phyloP scores from a whole-genome alignment of 805 yeast genomes.

The Teunomyces cretensis region DNA sequence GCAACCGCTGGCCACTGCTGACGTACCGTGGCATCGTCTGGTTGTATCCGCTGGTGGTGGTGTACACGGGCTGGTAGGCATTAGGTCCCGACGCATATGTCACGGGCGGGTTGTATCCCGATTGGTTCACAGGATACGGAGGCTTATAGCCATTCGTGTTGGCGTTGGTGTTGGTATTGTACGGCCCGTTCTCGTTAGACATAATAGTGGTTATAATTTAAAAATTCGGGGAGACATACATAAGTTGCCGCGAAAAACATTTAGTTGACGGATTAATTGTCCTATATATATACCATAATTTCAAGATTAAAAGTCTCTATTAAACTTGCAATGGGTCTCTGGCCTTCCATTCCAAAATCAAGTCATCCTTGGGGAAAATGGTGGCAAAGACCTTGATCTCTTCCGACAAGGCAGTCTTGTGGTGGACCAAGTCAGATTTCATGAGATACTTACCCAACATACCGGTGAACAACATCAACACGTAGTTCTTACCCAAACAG shows the following conservation, averaged over 20 bases:
- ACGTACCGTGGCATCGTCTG: not conserved
- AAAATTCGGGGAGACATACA: no score
- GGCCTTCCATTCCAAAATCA: constrained; percentile 68
- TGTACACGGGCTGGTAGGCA: not conserved
- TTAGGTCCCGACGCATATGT: not conserved
- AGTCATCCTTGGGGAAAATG: constrained; percentile 95
- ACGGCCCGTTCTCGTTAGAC: no score
- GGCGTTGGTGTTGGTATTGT: not conserved
- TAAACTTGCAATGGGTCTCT: constrained; percentile 51
- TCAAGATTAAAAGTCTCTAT: not conserved
- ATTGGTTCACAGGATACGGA: not conserved
- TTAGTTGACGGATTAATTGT: no score
- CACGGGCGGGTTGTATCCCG: not conserved
- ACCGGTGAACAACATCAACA: constrained; percentile 83
- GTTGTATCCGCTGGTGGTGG: not conserved
- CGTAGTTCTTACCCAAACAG: constrained; percentile 93
- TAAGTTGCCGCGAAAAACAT: not conserved
- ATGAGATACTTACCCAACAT: constrained; percentile 89
- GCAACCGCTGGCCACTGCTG: constrained; percentile 1
- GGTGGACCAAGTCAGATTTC: constrained; percentile 77
- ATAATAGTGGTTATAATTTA: no score
- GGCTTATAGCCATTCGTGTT: not conserved
- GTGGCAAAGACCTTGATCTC: constrained; percentile 96
- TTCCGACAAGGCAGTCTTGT: constrained; percentile 81
- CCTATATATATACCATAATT: no score